Conservation (phyloP, 2,329 filamentous ascomycete species). For the Colletotrichum echinochloae region DNA sequence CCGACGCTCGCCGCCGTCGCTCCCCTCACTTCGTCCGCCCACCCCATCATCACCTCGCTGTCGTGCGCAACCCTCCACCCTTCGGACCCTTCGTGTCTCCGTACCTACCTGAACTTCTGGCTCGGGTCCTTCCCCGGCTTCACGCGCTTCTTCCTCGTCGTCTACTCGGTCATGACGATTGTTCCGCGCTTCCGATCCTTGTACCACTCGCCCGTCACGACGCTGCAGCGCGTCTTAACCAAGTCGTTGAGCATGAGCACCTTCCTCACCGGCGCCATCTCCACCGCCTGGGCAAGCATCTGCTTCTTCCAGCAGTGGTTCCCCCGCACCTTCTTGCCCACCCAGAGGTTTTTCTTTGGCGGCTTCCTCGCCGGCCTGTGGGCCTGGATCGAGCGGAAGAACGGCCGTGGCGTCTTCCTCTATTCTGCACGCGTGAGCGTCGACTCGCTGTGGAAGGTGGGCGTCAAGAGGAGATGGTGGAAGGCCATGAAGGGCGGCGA, state of each 20-base stretch:
- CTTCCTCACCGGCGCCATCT: constrained; percentile 85
- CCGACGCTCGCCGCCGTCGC: constrained; percentile 74
- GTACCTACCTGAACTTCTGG: constrained; percentile 90
- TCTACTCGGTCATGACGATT: constrained; percentile 77
- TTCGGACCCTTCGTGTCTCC: constrained; percentile 85
- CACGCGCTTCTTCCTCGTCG: constrained; percentile 79
- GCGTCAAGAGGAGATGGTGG: constrained; percentile 92
- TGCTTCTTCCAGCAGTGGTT: constrained; percentile 89
- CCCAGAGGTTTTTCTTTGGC: constrained; percentile 89
- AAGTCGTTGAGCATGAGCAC: constrained; percentile 79
- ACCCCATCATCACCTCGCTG: constrained; percentile 85
- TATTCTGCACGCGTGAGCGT: constrained; percentile 83
- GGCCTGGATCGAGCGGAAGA: constrained; percentile 78
- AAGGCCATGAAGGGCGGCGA: constrained; percentile 84
- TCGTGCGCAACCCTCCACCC: constrained; percentile 94
- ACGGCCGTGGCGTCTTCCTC: constrained; percentile 77
- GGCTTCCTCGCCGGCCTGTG: constrained; percentile 89
- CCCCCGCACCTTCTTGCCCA: constrained; percentile 79
- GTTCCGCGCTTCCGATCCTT: constrained; percentile 76
- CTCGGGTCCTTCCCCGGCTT: constrained; percentile 84
- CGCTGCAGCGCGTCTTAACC: constrained; percentile 74
- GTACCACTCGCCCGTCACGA: constrained; percentile 75
- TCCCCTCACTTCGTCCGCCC: constrained; percentile 84
- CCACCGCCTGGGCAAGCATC: constrained; percentile 87
- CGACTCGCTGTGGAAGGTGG: constrained; percentile 91